A percentile compares a stretch with the other conserved stretches of the same genome.
These are phyloP conservation scores for Hapsidospora chrysogenum DNA, from an alignment of 495 filamentous ascomycete genomes.

Conservation along the genomic window DNA sequence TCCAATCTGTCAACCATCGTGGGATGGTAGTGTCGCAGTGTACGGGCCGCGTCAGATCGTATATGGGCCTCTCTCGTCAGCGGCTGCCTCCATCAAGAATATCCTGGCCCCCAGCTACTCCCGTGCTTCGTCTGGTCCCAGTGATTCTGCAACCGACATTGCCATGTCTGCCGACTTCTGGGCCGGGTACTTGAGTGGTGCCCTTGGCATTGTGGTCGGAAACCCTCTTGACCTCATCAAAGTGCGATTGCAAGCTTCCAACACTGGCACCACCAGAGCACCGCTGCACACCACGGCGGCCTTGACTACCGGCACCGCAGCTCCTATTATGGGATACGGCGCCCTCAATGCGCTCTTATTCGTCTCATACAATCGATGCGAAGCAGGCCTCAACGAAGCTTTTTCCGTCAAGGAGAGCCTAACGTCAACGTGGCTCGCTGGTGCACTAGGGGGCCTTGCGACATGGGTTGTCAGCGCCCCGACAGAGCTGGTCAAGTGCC, in stretches of 20 bases:
- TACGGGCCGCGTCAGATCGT: too few relatives aligned
- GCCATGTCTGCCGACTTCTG: slow-evolving; percentile 73
- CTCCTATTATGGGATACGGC: slow-evolving; percentile 74
- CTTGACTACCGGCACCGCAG: slow-evolving; percentile 39
- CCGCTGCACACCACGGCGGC: slow-evolving; percentile 5
- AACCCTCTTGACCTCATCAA: slow-evolving; percentile 82
- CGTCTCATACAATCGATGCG: slow-evolving; percentile 64
- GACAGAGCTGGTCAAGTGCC: slow-evolving; percentile 77
- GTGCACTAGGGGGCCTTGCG: slow-evolving; percentile 59
- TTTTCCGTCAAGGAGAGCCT: slow-evolving; percentile 22
- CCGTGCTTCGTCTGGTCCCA: too few relatives aligned
- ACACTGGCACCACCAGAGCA: slow-evolving; percentile 5
- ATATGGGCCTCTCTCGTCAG: too few relatives aligned
- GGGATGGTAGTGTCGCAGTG: too few relatives aligned
- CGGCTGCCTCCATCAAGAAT: too few relatives aligned
- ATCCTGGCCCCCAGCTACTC: too few relatives aligned
- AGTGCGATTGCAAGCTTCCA: slow-evolving; percentile 61
- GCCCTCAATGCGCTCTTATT: slow-evolving; percentile 81
- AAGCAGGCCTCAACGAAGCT: slow-evolving; percentile 33
- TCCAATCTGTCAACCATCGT: too few relatives aligned
- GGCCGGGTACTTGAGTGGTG: slow-evolving; percentile 74
- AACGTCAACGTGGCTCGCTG: slow-evolving; percentile 53
- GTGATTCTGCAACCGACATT: too few relatives aligned
- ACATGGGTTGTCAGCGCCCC: slow-evolving; percentile 70
- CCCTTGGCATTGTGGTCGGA: slow-evolving; percentile 66